These are phyloP conservation scores for Dictyostelium citrinum DNA, from an alignment of 78 protist genomes.

Conservation along the genomic window DNA sequence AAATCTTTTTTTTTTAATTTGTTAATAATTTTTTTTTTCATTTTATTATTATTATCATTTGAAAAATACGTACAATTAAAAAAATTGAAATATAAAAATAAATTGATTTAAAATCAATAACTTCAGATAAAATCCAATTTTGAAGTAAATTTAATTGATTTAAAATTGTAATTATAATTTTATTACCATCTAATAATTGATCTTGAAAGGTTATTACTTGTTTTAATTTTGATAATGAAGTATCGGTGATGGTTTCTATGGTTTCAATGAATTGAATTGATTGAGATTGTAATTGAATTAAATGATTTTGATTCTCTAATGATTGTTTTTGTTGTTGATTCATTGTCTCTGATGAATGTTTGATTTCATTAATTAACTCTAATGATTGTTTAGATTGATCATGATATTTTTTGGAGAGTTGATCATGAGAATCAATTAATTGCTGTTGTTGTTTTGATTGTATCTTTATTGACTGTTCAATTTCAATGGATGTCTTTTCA, in stretches of 20 bases:
- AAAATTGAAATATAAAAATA: background rate
- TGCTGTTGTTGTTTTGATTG: conserved; percentile 20
- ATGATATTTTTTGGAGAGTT: background rate
- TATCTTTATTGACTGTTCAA: background rate
- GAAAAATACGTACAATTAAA: background rate
- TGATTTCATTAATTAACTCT: conserved; percentile 13
- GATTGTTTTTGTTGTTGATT: conserved; percentile 24
- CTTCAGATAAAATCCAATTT: conserved; percentile 27
- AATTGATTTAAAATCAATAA: conserved; percentile 61
- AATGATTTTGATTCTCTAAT: conserved; percentile 15
- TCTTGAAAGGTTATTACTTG: conserved; percentile 18
- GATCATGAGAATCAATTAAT: background rate
- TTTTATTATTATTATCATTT: background rate
- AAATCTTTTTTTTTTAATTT: background rate
- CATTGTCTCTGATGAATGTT: conserved; percentile 1
- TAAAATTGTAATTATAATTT: conserved; percentile 22
- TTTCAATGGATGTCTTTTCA: background rate
- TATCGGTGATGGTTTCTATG: background rate
- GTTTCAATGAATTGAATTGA: conserved; percentile 1
- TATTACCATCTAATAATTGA: conserved; percentile 5
- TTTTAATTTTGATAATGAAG: background rate
- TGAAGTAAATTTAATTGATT: conserved; percentile 15
- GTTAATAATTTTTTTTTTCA: too few species aligned
- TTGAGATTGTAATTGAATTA: conserved; percentile 11
- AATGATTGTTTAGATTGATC: conserved; percentile 12